Conservation (phyloP, 73 alveolate genomes). For the Tetrahymena malaccensis region DNA sequence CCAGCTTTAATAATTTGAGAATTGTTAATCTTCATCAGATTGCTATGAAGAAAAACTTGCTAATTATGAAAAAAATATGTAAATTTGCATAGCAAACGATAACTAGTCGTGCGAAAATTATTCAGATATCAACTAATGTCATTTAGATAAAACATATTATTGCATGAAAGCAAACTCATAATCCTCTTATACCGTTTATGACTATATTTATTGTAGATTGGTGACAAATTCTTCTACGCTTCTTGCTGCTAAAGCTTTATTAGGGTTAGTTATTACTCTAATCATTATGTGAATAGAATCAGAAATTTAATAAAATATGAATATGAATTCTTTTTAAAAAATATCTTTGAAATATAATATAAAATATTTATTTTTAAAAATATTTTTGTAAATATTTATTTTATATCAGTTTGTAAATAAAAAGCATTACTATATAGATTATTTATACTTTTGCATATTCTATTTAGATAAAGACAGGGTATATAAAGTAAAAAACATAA, state of each 20-base stretch:
- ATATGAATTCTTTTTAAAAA: too few relatives aligned
- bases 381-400: too few relatives aligned
- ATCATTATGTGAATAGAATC: background rate
- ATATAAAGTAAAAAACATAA: too few relatives aligned
- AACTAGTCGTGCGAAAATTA: background rate
- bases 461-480: too few relatives aligned
- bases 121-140: background rate
- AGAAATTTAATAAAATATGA: too few relatives aligned
- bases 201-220: background rate
- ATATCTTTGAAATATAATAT: too few relatives aligned
- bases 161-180: background rate
- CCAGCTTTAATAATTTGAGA: background rate
- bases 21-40: background rate
- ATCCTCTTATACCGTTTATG: background rate
- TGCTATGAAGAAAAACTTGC: background rate
- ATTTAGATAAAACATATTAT: background rate
- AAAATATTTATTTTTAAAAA: too few relatives aligned
- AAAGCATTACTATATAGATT: too few relatives aligned
- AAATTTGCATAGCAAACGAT: background rate
- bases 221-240: background rate
- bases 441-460: too few relatives aligned
- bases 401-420: too few relatives aligned
- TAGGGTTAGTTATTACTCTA: background rate
- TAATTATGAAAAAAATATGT: background rate
- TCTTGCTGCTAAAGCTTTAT: background rate